A percentile compares a stretch with the other conserved stretches of the same genome.
phyloP scores from a whole-genome alignment of 495 filamentous ascomycete species.

The Podospora fimiseda region DNA sequence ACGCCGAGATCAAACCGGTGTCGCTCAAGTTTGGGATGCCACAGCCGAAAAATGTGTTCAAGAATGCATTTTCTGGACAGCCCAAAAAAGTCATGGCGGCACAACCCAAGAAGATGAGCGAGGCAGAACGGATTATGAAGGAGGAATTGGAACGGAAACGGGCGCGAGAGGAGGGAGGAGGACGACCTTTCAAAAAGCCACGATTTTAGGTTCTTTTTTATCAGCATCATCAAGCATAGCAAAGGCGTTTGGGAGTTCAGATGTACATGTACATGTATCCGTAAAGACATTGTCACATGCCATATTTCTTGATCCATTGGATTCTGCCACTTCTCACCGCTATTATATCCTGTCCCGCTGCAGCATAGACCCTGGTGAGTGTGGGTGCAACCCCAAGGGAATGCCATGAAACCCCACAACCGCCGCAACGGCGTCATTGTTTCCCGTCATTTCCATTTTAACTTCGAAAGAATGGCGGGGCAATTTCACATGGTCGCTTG shows the following conservation, averaged over 20 bases:
- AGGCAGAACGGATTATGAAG: slow-evolving; percentile 88
- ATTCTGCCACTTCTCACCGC: slow-evolving; percentile 16
- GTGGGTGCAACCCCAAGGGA: neutral
- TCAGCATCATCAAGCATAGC: neutral
- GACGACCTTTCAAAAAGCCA: slow-evolving; percentile 34
- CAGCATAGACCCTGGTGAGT: no score
- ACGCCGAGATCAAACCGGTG: slow-evolving; percentile 27
- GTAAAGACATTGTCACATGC: neutral
- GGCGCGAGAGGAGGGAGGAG: slow-evolving; percentile 36
- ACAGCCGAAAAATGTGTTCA: slow-evolving; percentile 81
- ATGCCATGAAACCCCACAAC: slow-evolving; percentile 3
- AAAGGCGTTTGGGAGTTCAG: no score
- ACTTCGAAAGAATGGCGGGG: neutral
- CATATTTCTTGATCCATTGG: neutral
- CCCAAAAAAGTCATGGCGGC: slow-evolving; percentile 56
- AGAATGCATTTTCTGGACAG: slow-evolving; percentile 53
- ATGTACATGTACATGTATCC: no score
- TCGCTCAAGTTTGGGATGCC: slow-evolving; percentile 55
- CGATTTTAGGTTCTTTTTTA: slow-evolving; percentile 19
- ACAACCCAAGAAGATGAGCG: slow-evolving; percentile 70
- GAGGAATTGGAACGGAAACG: slow-evolving; percentile 73
- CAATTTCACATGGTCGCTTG: neutral
- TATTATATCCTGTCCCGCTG: slow-evolving; percentile 11
- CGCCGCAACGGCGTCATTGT: slow-evolving; percentile 1
- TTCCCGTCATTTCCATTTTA: neutral